These are phyloP conservation scores for Zygosaccharomyces bisporus DNA, from an alignment of 805 yeast species.

Conservation along the genomic window DNA sequence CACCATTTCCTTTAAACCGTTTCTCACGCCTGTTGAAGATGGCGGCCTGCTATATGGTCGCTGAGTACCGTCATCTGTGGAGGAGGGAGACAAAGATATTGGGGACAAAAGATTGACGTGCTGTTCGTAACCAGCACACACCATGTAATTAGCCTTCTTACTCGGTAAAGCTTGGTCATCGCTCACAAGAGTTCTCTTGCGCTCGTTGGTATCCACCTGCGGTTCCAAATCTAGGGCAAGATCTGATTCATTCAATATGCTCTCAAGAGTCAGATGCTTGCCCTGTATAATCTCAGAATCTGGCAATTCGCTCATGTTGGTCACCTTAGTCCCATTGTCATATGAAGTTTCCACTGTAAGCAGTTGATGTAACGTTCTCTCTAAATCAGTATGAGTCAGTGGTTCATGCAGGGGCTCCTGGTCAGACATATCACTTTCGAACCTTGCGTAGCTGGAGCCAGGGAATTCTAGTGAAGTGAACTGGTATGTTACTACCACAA, in stretches of 20 bases:
- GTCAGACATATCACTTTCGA: neutral
- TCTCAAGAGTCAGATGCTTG: conserved; percentile 27
- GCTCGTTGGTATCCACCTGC: conserved; percentile 10
- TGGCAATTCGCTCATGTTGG: conserved; percentile 7
- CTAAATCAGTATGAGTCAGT: conserved; percentile 18
- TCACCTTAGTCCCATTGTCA: conserved; percentile 4
- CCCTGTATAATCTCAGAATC: conserved; percentile 17
- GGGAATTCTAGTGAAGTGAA: neutral
- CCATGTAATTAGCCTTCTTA: conserved; percentile 7
- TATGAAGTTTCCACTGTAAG: conserved; percentile 16
- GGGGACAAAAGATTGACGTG: conserved; percentile 32
- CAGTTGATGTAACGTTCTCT: conserved; percentile 23
- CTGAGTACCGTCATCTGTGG: conserved; percentile 20
- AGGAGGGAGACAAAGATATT: conserved; percentile 36
- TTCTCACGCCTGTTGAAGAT: neutral
- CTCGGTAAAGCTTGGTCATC: conserved; percentile 1
- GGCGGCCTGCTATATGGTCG: neutral
- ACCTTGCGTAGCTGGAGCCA: neutral
- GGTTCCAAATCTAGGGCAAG: conserved; percentile 16
- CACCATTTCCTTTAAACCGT: neutral
- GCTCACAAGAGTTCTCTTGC: conserved; percentile 5
- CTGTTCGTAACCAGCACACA: conserved; percentile 17
- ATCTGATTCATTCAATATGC: conserved; percentile 16
- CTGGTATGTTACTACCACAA: too few species aligned
- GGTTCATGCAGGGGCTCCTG: conserved; percentile 1